phyloP scores from a whole-genome alignment of 2,329 filamentous ascomycete genomes.

The Arachnomyces sp. region DNA sequence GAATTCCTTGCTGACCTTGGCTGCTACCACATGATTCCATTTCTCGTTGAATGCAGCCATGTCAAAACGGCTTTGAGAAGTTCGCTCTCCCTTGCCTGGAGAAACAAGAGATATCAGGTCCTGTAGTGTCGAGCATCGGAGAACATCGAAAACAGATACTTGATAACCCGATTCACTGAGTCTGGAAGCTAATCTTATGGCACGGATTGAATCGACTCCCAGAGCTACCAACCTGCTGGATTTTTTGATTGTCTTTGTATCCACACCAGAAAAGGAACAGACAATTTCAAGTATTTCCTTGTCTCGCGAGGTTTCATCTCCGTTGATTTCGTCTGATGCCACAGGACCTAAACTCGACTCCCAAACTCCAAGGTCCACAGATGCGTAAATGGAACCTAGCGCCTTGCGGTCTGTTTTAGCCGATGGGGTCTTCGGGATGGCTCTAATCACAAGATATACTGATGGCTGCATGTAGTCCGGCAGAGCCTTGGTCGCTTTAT shows the following conservation, averaged over 20 bases:
- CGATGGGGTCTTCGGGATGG: conserved; percentile 24
- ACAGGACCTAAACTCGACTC: conserved; percentile 17
- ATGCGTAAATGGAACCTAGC: conserved; percentile 18
- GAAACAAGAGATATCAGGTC: conserved; percentile 17
- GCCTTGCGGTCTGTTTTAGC: conserved; percentile 29
- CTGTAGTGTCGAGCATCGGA: conserved; percentile 22
- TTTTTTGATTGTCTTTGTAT: conserved; percentile 14
- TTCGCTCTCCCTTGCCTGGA: background rate
- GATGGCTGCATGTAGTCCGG: conserved; percentile 29
- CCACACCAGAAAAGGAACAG: conserved; percentile 17
- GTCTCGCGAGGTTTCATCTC: conserved; percentile 3
- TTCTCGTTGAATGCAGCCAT: conserved; percentile 16
- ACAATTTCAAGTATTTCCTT: conserved; percentile 16
- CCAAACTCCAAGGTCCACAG: conserved; percentile 21
- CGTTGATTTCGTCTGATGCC: background rate
- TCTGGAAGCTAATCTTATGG: conserved; percentile 21
- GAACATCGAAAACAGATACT: conserved; percentile 23
- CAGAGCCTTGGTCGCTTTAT: conserved; percentile 15
- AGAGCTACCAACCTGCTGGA: conserved; percentile 19
- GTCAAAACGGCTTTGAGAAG: conserved; percentile 10
- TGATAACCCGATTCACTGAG: conserved; percentile 18
- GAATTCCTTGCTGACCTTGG: conserved; percentile 14
- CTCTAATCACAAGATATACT: conserved; percentile 22
- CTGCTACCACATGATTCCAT: conserved; percentile 14
- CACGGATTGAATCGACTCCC: conserved; percentile 27